A percentile compares a stretch with the other conserved stretches of the same genome.
Conservation (phyloP, 495 filamentous ascomycete genomes). For the Choiromyces venosus region DNA sequence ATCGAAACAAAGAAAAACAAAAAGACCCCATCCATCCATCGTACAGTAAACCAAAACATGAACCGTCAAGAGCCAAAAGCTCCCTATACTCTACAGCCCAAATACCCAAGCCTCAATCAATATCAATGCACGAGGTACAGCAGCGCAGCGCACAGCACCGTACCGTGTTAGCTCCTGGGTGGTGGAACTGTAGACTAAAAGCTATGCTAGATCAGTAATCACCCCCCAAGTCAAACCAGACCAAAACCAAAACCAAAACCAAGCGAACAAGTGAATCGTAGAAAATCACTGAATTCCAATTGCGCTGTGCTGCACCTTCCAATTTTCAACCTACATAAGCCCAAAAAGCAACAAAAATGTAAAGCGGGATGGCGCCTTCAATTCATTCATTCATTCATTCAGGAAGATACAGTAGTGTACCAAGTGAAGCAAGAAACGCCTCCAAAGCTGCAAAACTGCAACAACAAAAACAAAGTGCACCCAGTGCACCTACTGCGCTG, state of each 20-base stretch:
- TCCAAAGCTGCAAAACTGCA: too few species aligned
- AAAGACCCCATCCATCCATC: background rate
- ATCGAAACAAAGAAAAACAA: background rate
- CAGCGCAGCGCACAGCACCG: background rate
- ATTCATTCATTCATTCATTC: too few species aligned
- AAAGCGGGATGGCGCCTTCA: background rate
- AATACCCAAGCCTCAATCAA: background rate
- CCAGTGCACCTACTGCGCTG: too few species aligned
- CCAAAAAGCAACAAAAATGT: background rate
- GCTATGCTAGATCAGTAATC: slow-evolving; percentile 1
- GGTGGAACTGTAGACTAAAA: background rate
- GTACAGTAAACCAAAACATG: background rate
- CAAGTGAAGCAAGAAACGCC: too few species aligned
- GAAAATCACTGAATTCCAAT: background rate
- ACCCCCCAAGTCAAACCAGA: background rate
- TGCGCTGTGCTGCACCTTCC: too few species aligned
- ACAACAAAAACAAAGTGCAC: too few species aligned
- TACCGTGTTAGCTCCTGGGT: background rate
- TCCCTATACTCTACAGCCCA: background rate
- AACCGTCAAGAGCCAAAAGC: background rate
- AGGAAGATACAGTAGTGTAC: too few species aligned
- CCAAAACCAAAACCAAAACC: too few species aligned
- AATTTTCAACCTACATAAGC: too few species aligned
- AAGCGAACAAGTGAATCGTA: background rate
- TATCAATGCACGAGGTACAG: background rate